These are phyloP conservation scores for Cladorrhinum samala DNA, from an alignment of 495 filamentous ascomycete species.

Conservation along the genomic window DNA sequence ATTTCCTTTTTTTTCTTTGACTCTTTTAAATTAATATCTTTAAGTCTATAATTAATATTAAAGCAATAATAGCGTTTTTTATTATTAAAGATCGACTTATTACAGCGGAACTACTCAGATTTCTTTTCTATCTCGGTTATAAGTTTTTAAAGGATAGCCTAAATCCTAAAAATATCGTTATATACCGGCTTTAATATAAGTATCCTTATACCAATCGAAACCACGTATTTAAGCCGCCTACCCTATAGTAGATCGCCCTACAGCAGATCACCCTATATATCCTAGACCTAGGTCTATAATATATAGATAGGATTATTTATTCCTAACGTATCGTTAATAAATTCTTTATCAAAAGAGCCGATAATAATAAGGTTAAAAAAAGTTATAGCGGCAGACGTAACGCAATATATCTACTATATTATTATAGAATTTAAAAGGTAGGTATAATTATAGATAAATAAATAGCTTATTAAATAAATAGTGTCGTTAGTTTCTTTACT, in stretches of 20 bases:
- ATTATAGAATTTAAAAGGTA: conserved; percentile 34
- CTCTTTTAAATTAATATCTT: conserved; percentile 38
- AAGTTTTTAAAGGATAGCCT: conserved; percentile 23
- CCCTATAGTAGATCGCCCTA: too few species aligned
- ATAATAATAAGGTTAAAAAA: conserved; percentile 45
- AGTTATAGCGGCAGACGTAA: conserved; percentile 38
- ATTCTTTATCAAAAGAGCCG: conserved; percentile 27
- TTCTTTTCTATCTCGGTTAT: conserved; percentile 38
- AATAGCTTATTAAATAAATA: conserved; percentile 42
- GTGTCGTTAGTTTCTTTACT: conserved; percentile 35
- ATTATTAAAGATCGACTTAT: conserved; percentile 32
- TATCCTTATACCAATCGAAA: conserved; percentile 43
- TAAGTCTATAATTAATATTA: conserved; percentile 40
- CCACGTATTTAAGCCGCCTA: conserved; percentile 36
- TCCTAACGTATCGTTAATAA: conserved; percentile 37
- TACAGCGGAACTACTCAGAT: conserved; percentile 32
- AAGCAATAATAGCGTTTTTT: conserved; percentile 39
- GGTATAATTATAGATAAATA: conserved; percentile 30
- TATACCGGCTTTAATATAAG: conserved; percentile 28
- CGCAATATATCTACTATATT: conserved; percentile 45
- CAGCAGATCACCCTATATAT: conserved; percentile 31
- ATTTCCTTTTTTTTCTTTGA: conserved; percentile 33
- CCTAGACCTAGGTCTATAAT: conserved; percentile 41
- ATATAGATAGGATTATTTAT: conserved; percentile 44
- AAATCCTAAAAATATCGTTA: conserved; percentile 26